Conservation (phyloP, 2,329 filamentous ascomycete species). For the Leptographium galeiforme region DNA sequence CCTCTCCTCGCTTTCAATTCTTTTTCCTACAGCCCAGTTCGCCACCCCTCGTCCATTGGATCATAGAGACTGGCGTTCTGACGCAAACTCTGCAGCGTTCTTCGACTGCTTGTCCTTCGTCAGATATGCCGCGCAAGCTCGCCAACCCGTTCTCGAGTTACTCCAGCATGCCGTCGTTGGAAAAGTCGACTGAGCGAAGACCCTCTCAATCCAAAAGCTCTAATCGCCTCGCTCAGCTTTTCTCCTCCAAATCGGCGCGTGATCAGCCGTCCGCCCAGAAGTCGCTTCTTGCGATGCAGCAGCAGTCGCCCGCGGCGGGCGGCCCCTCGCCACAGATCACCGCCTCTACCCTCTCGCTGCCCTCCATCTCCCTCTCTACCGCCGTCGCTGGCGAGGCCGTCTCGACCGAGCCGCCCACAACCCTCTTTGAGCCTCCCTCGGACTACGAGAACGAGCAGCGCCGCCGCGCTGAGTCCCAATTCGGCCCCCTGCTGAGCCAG, state of each 20-base stretch:
- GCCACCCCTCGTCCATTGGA: no score
- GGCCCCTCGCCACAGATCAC: conserved; percentile 51
- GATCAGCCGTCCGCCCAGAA: conserved; percentile 52
- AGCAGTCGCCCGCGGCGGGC: conserved; percentile 33
- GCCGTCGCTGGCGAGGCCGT: conserved; percentile 61
- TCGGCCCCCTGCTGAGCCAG: conserved; percentile 68
- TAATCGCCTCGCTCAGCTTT: conserved; percentile 70
- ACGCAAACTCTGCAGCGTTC: not conserved
- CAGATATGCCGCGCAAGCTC: conserved; percentile 45
- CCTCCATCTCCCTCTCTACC: conserved; percentile 83
- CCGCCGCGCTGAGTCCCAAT: conserved; percentile 74
- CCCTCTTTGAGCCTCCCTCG: conserved; percentile 75
- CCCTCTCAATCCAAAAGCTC: conserved; percentile 48
- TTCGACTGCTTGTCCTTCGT: not conserved
- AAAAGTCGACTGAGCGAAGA: conserved; percentile 41
- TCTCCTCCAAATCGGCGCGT: conserved; percentile 68
- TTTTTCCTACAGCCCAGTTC: not conserved
- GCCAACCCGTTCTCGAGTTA: conserved; percentile 41
- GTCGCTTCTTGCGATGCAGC: conserved; percentile 53
- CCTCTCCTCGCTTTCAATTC: not conserved
- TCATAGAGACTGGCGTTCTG: not conserved
- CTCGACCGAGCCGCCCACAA: conserved; percentile 58
- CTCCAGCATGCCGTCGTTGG: conserved; percentile 32
- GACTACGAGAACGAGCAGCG: conserved; percentile 68
- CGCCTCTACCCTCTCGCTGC: conserved; percentile 62